Conservation (phyloP, 805 yeast genomes). For the Metahyphopichia silvanorum region DNA sequence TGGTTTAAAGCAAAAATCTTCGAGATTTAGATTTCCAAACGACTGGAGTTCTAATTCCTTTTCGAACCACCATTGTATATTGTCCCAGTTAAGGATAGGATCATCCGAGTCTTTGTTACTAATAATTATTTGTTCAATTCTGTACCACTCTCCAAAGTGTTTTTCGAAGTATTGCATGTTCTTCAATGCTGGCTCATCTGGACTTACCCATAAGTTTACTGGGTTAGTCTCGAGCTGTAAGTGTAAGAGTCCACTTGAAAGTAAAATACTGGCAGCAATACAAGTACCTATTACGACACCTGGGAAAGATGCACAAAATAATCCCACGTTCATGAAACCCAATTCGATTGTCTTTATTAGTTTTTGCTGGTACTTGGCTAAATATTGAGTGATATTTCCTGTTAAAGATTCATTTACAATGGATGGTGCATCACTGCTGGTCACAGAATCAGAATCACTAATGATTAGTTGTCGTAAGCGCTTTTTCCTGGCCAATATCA, state of each 20-base stretch:
- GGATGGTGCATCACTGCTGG: conserved; percentile 9
- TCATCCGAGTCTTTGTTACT: conserved; percentile 51
- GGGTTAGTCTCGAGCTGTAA: conserved; percentile 76
- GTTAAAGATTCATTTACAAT: no score
- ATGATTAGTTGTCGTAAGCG: conserved; percentile 2
- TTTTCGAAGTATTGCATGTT: conserved; percentile 71
- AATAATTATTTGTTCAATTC: conserved; percentile 80
- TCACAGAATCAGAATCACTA: conserved; percentile 11
- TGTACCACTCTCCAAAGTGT: conserved; percentile 87
- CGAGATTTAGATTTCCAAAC: conserved; percentile 32
- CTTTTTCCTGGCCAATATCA: conserved; percentile 19
- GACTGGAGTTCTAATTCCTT: conserved; percentile 53
- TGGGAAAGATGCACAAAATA: conserved; percentile 62
- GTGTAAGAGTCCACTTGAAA: conserved; percentile 50
- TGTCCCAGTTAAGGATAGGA: conserved; percentile 63
- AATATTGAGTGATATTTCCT: background rate
- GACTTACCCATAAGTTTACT: conserved; percentile 85
- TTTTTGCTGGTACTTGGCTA: conserved; percentile 1
- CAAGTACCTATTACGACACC: conserved; percentile 20
- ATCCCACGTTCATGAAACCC: conserved; percentile 50
- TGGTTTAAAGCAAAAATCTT: conserved; percentile 82
- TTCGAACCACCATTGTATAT: conserved; percentile 85
- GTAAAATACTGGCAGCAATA: conserved; percentile 32
- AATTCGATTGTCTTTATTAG: conserved; percentile 13
- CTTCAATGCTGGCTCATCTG: conserved; percentile 62